Conservation (phyloP, 2,329 filamentous ascomycete genomes). For the Nemania sp. region DNA sequence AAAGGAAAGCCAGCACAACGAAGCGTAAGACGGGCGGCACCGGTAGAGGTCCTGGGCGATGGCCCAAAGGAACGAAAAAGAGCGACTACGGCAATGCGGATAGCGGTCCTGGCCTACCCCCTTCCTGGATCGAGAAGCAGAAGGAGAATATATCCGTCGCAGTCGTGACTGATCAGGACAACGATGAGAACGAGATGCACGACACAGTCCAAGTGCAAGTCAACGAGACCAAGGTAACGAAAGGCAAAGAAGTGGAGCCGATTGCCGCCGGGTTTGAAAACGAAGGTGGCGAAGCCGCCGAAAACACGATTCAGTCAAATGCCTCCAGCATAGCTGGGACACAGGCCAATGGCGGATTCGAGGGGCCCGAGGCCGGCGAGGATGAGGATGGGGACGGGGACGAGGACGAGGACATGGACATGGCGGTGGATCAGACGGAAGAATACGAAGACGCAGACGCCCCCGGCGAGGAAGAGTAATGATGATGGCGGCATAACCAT, state of each 20-base stretch:
- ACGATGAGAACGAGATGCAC: conserved; percentile 37
- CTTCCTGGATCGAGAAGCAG: conserved; percentile 53
- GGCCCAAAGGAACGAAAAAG: conserved; percentile 72
- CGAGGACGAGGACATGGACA: too few relatives aligned
- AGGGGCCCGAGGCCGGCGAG: conserved; percentile 17
- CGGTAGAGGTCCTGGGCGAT: conserved; percentile 66
- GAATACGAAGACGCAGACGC: conserved; percentile 23
- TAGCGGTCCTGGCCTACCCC: conserved; percentile 66
- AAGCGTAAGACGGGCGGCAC: conserved; percentile 65
- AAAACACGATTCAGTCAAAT: conserved; percentile 12
- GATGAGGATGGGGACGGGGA: too few relatives aligned
- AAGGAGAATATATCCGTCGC: conserved; percentile 22
- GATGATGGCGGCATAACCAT: not conserved
- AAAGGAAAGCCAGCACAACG: conserved; percentile 48
- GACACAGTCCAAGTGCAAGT: conserved; percentile 46
- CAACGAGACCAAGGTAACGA: conserved; percentile 41
- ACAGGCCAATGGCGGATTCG: conserved; percentile 15
- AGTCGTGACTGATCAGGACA: conserved; percentile 24
- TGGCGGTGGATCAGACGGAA: conserved; percentile 15
- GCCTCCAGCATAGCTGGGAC: conserved; percentile 14
- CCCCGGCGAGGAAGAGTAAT: conserved; percentile 24
- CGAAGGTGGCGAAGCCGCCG: conserved; percentile 11
- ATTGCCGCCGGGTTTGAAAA: conserved; percentile 32
- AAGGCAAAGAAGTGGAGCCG: conserved; percentile 36
- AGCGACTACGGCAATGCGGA: conserved; percentile 69